phyloP scores from a whole-genome alignment of 345 rosid species.

The Eucalyptus marginata region DNA sequence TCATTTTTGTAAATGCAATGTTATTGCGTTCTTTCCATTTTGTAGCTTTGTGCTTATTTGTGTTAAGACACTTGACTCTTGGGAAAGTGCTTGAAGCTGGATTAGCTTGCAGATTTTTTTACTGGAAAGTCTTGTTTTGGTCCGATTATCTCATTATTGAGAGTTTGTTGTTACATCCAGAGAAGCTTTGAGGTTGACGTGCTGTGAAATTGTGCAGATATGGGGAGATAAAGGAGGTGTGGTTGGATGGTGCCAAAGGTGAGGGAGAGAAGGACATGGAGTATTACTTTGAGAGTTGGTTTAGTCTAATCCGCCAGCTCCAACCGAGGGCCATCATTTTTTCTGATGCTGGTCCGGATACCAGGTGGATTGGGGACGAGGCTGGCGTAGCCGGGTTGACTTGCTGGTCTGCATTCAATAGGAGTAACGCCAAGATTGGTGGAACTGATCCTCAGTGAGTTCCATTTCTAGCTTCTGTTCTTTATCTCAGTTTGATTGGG shows the following conservation, averaged over 20 bases:
- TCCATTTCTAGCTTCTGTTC: neutral
- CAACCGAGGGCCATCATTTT: conserved; percentile 72
- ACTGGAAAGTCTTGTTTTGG: neutral
- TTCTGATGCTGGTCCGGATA: conserved; percentile 81
- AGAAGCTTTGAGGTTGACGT: neutral
- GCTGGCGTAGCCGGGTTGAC: conserved; percentile 52
- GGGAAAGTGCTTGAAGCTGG: neutral
- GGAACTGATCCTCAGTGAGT: conserved; percentile 53
- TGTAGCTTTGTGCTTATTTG: neutral
- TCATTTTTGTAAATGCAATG: neutral
- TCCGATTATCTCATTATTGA: neutral
- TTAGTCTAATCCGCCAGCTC: conserved; percentile 63
- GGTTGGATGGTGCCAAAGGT: conserved; percentile 80
- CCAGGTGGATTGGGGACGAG: conserved; percentile 83
- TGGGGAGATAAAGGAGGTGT: conserved; percentile 77
- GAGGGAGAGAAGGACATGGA: conserved; percentile 72
- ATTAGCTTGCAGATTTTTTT: neutral
- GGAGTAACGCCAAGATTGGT: conserved; percentile 47
- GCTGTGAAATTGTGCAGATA: conserved; percentile 22
- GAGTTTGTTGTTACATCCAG: neutral
- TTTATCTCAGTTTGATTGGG: neutral
- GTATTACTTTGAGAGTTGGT: conserved; percentile 70
- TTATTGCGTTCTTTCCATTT: neutral
- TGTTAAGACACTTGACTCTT: neutral
- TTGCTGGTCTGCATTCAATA: conserved; percentile 83